Percentiles rank a stretch among this genome's conserved stretches.
Conservation (phyloP, 768 basidiomycete genomes). For the Suillus fuscotomentosus region DNA sequence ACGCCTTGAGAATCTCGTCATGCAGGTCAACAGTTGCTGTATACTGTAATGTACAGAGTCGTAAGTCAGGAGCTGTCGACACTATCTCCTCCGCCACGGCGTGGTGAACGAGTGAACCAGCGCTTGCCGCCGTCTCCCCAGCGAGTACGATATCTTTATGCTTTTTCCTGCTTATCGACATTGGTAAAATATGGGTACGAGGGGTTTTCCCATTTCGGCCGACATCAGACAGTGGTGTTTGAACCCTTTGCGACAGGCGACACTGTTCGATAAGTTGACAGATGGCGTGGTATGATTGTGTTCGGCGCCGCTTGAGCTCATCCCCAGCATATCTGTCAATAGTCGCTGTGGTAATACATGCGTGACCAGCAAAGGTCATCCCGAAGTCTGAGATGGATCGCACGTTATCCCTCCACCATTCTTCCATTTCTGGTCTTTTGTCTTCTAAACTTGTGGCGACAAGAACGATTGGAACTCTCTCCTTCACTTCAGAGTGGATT, state of each 20-base stretch:
- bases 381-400: slow-evolving; percentile 26
- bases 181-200: neutral
- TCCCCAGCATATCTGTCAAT: slow-evolving; percentile 21
- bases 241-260: neutral
- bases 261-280: slow-evolving; percentile 13
- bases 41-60: neutral
- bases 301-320: slow-evolving; percentile 15
- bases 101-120: neutral
- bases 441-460: slow-evolving; percentile 37
- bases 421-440: slow-evolving; percentile 31
- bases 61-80: slow-evolving; percentile 11
- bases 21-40: neutral
- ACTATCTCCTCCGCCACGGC: slow-evolving; percentile 29
- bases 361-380: slow-evolving; percentile 38
- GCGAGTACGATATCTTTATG: neutral
- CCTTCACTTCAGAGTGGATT: slow-evolving; percentile 28
- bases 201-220: neutral
- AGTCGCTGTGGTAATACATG: slow-evolving; percentile 38
- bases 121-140: neutral
- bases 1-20: slow-evolving; percentile 18
- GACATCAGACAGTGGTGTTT: neutral
- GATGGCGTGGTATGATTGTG: slow-evolving; percentile 20
- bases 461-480: slow-evolving; percentile 28
- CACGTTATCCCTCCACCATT: slow-evolving; percentile 39
- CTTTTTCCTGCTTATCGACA: neutral